These are phyloP conservation scores for Fraxinus xanthoxyloides DNA, from an alignment of 305 asterid species.

Conservation along the genomic window DNA sequence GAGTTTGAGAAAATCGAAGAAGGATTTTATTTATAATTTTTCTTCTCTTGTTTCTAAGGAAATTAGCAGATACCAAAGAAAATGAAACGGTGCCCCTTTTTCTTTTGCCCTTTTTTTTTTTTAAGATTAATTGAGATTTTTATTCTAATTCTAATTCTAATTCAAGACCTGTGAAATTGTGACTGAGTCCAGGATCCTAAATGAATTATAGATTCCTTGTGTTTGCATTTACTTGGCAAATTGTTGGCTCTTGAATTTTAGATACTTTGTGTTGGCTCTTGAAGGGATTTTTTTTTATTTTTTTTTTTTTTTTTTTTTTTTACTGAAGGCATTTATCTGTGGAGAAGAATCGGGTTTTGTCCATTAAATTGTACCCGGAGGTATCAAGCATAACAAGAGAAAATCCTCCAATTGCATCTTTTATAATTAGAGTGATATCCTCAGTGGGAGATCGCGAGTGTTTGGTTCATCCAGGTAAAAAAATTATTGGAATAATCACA, in stretches of 20 bases:
- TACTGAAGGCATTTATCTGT: slow-evolving; percentile 78
- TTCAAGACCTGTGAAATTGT: not conserved
- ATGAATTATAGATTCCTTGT: not conserved
- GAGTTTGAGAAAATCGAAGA: not conserved
- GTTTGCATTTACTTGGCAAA: not conserved
- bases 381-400: slow-evolving; percentile 67
- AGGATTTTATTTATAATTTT: too few species aligned
- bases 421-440: slow-evolving; percentile 66
- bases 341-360: slow-evolving; percentile 75
- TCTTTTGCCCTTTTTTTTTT: too few species aligned
- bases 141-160: not conserved
- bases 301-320: not conserved
- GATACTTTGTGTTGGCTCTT: too few species aligned
- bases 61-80: not conserved
- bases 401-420: slow-evolving; percentile 87
- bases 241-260: too few species aligned
- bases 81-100: not conserved
- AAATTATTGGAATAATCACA: not conserved
- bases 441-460: slow-evolving; percentile 75
- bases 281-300: not conserved
- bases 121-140: not conserved
- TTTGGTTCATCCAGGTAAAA: slow-evolving; percentile 83
- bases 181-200: not conserved
- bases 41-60: not conserved
- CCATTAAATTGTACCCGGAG: slow-evolving; percentile 73